These are phyloP conservation scores for Rosa rugosa DNA, from an alignment of 306 rosid species.

Conservation along the genomic window DNA sequence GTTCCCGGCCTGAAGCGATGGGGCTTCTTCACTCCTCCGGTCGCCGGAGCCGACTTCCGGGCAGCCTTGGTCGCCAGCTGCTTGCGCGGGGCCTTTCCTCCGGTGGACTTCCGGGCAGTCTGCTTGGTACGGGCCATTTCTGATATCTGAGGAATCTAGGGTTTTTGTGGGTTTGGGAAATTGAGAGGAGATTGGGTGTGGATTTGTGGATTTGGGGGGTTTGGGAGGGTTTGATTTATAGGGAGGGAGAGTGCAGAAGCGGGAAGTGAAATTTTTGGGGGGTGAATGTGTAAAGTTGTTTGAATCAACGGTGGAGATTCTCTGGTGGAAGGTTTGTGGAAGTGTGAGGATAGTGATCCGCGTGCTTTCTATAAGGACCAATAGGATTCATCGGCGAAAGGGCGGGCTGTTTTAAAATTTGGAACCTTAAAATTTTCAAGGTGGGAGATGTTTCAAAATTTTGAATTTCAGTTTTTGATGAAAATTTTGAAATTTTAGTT, in stretches of 20 bases:
- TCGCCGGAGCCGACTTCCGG: conserved; percentile 6
- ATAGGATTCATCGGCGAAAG: background rate
- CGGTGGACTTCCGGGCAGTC: conserved; percentile 7
- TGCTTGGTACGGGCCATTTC: conserved; percentile 3
- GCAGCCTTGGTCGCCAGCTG: conserved; percentile 2
- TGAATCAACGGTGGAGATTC: background rate
- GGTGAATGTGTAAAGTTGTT: background rate
- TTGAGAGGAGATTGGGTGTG: background rate
- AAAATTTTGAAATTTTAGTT: background rate
- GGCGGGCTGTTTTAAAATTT: background rate
- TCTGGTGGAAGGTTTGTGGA: no score
- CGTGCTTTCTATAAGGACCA: background rate
- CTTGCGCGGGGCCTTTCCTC: conserved; percentile 3
- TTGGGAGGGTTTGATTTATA: background rate
- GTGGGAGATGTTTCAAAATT: background rate
- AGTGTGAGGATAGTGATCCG: background rate
- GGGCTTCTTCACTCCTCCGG: conserved; percentile 10
- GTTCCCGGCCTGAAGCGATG: conserved; percentile 9
- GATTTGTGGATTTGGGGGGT: background rate
- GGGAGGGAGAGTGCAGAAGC: background rate
- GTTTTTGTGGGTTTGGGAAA: background rate
- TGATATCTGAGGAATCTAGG: background rate
- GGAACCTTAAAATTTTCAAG: background rate
- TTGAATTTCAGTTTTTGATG: background rate
- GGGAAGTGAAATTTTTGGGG: background rate